These are phyloP conservation scores for Stachybotrys echinatus DNA, from an alignment of 2,329 filamentous ascomycete genomes.

Conservation along the genomic window DNA sequence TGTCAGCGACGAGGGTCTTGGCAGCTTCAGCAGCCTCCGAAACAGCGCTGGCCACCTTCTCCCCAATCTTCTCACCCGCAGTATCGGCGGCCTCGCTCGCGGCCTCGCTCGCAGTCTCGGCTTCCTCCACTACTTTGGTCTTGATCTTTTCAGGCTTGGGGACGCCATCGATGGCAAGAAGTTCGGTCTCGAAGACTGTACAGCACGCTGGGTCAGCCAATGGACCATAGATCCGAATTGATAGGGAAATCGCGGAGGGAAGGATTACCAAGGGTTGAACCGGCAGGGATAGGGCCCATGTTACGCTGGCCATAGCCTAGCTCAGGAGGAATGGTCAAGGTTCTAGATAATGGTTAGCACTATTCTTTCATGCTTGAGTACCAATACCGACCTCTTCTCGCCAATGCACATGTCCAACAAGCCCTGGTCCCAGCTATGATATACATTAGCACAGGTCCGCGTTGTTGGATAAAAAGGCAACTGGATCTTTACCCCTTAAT, in stretches of 20 bases:
- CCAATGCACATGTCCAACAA: conserved; percentile 92
- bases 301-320: conserved; percentile 73
- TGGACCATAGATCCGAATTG: background rate
- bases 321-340: conserved; percentile 82
- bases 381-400: conserved; percentile 61
- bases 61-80: conserved; percentile 31
- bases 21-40: conserved; percentile 45
- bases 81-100: conserved; percentile 18
- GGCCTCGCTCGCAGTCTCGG: conserved; percentile 7
- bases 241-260: too few relatives aligned
- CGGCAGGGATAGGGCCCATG: conserved; percentile 78
- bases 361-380: conserved; percentile 2
- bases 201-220: background rate
- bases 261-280: conserved; percentile 65
- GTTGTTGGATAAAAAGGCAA: too few relatives aligned
- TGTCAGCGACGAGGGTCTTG: conserved; percentile 48
- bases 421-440: conserved; percentile 76
- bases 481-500: conserved; percentile 87
- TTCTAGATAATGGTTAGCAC: conserved; percentile 36
- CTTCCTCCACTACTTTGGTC: conserved; percentile 15
- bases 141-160: conserved; percentile 31
- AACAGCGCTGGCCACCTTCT: conserved; percentile 40
- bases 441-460: conserved; percentile 9
- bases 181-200: conserved; percentile 83
- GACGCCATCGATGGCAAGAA: conserved; percentile 78